Base-by-base conservation (phyloP, 169 alveolate genomes). In the Babesia caballi region DNA sequence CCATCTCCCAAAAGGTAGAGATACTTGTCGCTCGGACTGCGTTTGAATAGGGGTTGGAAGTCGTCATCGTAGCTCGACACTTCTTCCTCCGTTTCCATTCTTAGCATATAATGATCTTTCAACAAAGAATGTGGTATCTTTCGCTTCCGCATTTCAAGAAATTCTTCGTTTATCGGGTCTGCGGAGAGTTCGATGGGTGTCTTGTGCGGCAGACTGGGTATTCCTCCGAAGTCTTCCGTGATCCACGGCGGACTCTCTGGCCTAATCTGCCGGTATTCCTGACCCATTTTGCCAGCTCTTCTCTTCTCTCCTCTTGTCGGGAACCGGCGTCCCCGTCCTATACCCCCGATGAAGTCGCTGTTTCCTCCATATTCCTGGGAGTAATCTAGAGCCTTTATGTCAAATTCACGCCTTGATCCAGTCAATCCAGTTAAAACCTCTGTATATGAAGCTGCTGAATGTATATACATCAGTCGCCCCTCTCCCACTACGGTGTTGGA, bases 131-230 rank as follows among this genome's bases (percentile, higher is more conserved):
- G 73, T 14, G 73, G 73, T 8, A 63, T 47, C 25, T 47, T 27
- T 21, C 73, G 7, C 60, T 63, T 63, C 21, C 73, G 58, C 73
- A 63, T 63, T 30, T 63, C 73, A 5, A 63, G 27, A 23, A 63
- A 63, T 30, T 63, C 73, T 30, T 63, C 73, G 49, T 46, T 25
- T n/a, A 63, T 46, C 28, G 73, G 73, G 27, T 41, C 73, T 9
- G n/a, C 17, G 12, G 41, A 15, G 2, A 63, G 59, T 11, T 15
- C 60, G n/a, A 63, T 63, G 5, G 73, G 73, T 5, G 47, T 47
- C 38, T 27, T 63, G n/a, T 7, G 61, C 12, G 73, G 73, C 15
- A 63, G 38, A 19, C 30, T 49, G 25, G 73, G 73, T 17, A 63
- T 41, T 7, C 73, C 73, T 0, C 73, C 73, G 35, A 47, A 63